phyloP scores from a whole-genome alignment of 2,329 filamentous ascomycete species.

The Teratosphaeria nubilosa region DNA sequence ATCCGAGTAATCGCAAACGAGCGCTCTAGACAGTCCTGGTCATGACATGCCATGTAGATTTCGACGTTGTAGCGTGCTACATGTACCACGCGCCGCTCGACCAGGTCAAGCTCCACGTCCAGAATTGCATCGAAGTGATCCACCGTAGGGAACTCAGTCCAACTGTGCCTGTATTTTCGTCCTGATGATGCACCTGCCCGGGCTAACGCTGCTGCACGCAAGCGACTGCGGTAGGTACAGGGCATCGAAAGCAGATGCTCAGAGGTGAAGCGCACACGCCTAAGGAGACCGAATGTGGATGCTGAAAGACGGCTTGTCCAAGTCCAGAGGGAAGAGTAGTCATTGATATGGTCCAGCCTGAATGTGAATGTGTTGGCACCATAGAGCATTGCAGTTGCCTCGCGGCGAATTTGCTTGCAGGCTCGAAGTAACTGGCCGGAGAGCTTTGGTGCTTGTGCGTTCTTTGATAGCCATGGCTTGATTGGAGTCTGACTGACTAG shows the following conservation, averaged over 20 bases:
- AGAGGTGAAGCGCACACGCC: not conserved
- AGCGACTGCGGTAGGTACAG: not conserved
- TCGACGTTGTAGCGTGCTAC: not conserved
- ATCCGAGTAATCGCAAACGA: not conserved
- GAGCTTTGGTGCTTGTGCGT: not conserved
- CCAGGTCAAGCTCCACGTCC: not conserved
- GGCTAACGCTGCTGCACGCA: not conserved
- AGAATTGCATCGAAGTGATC: not conserved
- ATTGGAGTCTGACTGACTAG: not conserved
- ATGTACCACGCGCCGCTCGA: not conserved
- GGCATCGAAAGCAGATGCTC: not conserved
- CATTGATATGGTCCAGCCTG: not conserved
- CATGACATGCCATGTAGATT: not conserved
- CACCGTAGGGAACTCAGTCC: not conserved
- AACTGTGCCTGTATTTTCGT: not conserved
- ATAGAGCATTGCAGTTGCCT: not conserved
- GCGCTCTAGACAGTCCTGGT: not conserved
- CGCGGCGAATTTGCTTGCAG: not conserved
- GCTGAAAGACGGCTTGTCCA: not conserved
- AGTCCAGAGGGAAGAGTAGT: not conserved
- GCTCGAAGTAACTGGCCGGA: not conserved
- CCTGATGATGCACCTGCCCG: not conserved
- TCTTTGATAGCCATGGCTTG: not conserved
- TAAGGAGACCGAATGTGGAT: not conserved
- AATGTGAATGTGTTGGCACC: not conserved